Evolutionary conservation across 164 flowering plant species (phyloP).

Genomic region (Annona squamosa): DNA sequence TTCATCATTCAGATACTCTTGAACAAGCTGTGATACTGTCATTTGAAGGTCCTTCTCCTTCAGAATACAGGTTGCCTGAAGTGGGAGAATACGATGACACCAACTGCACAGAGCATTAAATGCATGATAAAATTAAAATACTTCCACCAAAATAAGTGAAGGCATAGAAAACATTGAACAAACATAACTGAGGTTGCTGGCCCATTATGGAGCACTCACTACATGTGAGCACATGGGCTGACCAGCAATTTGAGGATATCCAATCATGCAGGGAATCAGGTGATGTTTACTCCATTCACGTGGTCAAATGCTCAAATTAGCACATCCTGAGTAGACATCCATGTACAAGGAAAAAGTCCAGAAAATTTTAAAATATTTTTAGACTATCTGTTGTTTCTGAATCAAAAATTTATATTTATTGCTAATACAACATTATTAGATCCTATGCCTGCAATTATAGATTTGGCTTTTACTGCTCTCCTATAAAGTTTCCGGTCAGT

Average conservation of each 20-base stretch:
- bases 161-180: background rate
- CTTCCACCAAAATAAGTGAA: background rate
- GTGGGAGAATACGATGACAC: slow-evolving; percentile 82
- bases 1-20: slow-evolving; percentile 34
- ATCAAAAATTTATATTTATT: too few species aligned
- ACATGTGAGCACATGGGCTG: background rate
- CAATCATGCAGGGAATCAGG: background rate
- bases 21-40: slow-evolving; percentile 56
- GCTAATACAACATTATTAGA: too few species aligned
- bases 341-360: too few species aligned
- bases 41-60: slow-evolving; percentile 45
- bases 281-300: too few species aligned
- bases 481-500: too few species aligned
- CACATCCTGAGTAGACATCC: too few species aligned
- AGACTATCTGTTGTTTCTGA: too few species aligned
- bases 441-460: too few species aligned
- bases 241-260: background rate
- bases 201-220: background rate
- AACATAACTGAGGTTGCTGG: background rate
- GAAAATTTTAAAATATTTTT: too few species aligned
- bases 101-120: slow-evolving; percentile 43
- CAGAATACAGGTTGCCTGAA: slow-evolving; percentile 68
- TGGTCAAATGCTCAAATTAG: too few species aligned
- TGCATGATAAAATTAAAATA: background rate
- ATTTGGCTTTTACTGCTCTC: too few species aligned